Evolutionary conservation across 2,329 filamentous ascomycete genomes (phyloP).

Genomic region (Coleophoma crateriformis): DNA sequence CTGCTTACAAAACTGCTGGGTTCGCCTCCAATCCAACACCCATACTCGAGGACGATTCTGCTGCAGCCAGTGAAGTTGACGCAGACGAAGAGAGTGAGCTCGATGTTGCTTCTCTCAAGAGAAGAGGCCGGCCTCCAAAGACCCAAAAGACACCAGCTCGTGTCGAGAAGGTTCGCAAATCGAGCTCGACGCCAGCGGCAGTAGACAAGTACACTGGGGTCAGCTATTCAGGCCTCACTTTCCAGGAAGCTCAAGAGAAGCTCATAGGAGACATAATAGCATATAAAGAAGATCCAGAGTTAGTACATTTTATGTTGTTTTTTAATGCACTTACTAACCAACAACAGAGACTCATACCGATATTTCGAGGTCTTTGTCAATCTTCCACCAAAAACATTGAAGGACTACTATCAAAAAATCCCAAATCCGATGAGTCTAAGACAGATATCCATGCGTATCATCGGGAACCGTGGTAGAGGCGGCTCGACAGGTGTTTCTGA

Average conservation of each 20-base stretch:
- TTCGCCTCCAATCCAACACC: conserved; percentile 73
- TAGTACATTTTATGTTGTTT: conserved; percentile 22
- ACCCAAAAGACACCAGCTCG: conserved; percentile 16
- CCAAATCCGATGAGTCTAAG: conserved; percentile 74
- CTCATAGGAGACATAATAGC: conserved; percentile 69
- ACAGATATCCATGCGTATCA: conserved; percentile 70
- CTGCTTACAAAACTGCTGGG: conserved; percentile 63
- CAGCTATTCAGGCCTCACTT: conserved; percentile 66
- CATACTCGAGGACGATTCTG: conserved; percentile 44
- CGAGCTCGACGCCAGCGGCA: conserved; percentile 33
- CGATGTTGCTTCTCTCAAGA: conserved; percentile 16
- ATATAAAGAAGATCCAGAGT: conserved; percentile 62
- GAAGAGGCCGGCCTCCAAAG: conserved; percentile 19
- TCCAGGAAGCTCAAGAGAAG: conserved; percentile 84
- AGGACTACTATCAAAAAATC: conserved; percentile 84
- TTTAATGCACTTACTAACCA: neutral
- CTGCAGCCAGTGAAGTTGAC: conserved; percentile 19
- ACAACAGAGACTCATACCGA: conserved; percentile 57
- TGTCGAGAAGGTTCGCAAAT: conserved; percentile 27
- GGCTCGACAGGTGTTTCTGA: conserved; percentile 55
- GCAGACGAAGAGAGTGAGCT: conserved; percentile 26
- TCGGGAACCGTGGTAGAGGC: conserved; percentile 64
- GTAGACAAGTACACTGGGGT: conserved; percentile 49
- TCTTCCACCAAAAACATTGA: conserved; percentile 67
- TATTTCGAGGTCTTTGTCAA: conserved; percentile 71